These are phyloP conservation scores for Leucocoprinus birnbaumii DNA, from an alignment of 768 basidiomycete species.

Conservation along the genomic window DNA sequence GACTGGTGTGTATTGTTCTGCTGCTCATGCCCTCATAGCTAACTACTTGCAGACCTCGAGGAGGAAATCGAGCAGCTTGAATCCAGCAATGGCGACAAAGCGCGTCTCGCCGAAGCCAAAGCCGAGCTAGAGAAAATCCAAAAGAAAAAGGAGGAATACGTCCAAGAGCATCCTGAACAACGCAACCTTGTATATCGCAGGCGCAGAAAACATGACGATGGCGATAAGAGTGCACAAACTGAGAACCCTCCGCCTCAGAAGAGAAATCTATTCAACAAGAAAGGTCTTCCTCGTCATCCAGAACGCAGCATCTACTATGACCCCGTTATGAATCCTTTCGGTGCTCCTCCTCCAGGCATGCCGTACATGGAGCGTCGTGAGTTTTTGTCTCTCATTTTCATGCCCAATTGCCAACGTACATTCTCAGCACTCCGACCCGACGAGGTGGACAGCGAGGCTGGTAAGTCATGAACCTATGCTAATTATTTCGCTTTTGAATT, in stretches of 20 bases:
- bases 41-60: constrained; percentile 60
- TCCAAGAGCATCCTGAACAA: constrained; percentile 91
- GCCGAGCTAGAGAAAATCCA: constrained; percentile 76
- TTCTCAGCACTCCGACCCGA: constrained; percentile 57
- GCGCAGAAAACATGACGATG: constrained; percentile 40
- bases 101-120: constrained; percentile 70
- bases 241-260: constrained; percentile 44
- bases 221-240: constrained; percentile 26
- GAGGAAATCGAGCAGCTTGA: constrained; percentile 74
- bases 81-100: constrained; percentile 46
- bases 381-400: constrained; percentile 23
- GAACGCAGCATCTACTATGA: constrained; percentile 93
- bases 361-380: constrained; percentile 87
- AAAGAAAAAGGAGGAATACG: constrained; percentile 88
- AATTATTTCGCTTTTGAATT: no score
- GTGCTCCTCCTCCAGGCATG: constrained; percentile 95
- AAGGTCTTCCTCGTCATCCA: constrained; percentile 87
- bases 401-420: neutral
- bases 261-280: constrained; percentile 74
- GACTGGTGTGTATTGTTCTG: constrained; percentile 43
- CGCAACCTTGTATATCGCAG: constrained; percentile 76
- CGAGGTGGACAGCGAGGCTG: constrained; percentile 62
- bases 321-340: constrained; percentile 88
- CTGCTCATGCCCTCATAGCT: neutral
- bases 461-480: constrained; percentile 9